phyloP scores from a whole-genome alignment of 2,329 filamentous ascomycete species.

The Colletotrichum trifolii region DNA sequence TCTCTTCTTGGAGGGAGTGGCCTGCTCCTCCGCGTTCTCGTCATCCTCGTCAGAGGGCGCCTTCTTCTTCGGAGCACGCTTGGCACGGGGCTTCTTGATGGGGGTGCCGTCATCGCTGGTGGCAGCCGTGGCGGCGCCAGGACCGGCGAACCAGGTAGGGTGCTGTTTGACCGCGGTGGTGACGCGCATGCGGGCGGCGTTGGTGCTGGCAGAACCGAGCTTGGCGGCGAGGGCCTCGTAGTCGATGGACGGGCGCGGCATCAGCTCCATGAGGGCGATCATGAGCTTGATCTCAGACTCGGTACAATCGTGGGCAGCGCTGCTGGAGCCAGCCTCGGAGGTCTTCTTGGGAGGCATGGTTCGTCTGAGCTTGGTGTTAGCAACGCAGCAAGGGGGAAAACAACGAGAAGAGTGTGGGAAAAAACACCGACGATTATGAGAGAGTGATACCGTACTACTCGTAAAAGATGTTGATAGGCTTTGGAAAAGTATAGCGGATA shows the following conservation, averaged over 20 bases:
- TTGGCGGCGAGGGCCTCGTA: slow-evolving; percentile 11
- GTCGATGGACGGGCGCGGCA: slow-evolving; percentile 9
- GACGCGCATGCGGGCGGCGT: slow-evolving; percentile 24
- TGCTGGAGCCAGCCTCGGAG: neutral
- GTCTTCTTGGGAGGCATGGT: slow-evolving; percentile 17
- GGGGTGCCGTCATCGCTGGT: neutral
- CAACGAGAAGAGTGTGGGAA: no score
- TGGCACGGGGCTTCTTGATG: neutral
- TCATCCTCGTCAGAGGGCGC: neutral
- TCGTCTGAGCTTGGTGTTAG: no score
- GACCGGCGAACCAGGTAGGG: slow-evolving; percentile 12
- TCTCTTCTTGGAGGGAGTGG: slow-evolving; percentile 7
- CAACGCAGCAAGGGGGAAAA: no score
- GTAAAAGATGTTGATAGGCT: no score
- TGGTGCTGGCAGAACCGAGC: slow-evolving; percentile 16
- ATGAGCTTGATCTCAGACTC: slow-evolving; percentile 8
- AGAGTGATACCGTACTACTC: no score
- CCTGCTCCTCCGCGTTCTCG: neutral
- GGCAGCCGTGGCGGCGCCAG: neutral
- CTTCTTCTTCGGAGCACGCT: slow-evolving; percentile 6
- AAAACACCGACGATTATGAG: no score
- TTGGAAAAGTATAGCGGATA: no score
- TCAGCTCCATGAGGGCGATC: slow-evolving; percentile 5
- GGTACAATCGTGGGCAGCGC: neutral
- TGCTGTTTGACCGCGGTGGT: slow-evolving; percentile 1